Evolutionary conservation across 1,139 yeast species (phyloP).

Genomic region (Torulaspora globosa): DNA sequence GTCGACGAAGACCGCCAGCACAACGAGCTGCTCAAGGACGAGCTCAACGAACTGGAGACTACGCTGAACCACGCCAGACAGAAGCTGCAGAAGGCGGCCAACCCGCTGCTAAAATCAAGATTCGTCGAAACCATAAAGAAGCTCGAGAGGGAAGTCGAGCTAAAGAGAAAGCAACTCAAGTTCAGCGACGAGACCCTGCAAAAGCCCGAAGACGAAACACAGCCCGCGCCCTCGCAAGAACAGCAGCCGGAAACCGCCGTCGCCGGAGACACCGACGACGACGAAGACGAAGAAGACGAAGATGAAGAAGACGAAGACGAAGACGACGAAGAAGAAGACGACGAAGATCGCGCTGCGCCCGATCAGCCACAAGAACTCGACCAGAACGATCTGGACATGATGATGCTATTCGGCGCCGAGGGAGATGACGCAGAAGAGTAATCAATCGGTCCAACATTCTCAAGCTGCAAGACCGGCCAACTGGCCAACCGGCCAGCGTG

Average conservation of each 20-base stretch:
- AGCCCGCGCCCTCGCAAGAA: slow-evolving; percentile 14
- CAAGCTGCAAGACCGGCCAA: neutral
- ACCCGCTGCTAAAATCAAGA: slow-evolving; percentile 84
- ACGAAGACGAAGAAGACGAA: slow-evolving; percentile 27
- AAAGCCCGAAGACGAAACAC: slow-evolving; percentile 23
- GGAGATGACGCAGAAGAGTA: slow-evolving; percentile 28
- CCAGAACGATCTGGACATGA: slow-evolving; percentile 38
- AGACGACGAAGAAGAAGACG: slow-evolving; percentile 38
- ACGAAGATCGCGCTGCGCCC: slow-evolving; percentile 6
- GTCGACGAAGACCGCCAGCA: slow-evolving; percentile 52
- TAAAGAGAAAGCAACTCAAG: slow-evolving; percentile 67
- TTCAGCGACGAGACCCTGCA: slow-evolving; percentile 38
- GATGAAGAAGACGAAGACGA: slow-evolving; percentile 40
- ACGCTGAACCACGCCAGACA: slow-evolving; percentile 73
- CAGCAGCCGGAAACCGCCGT: slow-evolving; percentile 7
- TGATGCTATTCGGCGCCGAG: slow-evolving; percentile 38
- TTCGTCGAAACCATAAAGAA: slow-evolving; percentile 77
- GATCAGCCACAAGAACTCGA: slow-evolving; percentile 26
- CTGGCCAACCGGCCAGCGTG: too few relatives aligned
- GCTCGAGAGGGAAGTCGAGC: slow-evolving; percentile 76
- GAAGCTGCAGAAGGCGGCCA: slow-evolving; percentile 73
- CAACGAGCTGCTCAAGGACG: slow-evolving; percentile 75
- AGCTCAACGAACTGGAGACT: slow-evolving; percentile 73
- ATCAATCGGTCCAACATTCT: neutral
- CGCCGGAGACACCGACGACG: slow-evolving; percentile 32